Evolutionary conservation across 2,329 filamentous ascomycete species (phyloP).

Genomic region (Colletotrichum tamarilloi): DNA sequence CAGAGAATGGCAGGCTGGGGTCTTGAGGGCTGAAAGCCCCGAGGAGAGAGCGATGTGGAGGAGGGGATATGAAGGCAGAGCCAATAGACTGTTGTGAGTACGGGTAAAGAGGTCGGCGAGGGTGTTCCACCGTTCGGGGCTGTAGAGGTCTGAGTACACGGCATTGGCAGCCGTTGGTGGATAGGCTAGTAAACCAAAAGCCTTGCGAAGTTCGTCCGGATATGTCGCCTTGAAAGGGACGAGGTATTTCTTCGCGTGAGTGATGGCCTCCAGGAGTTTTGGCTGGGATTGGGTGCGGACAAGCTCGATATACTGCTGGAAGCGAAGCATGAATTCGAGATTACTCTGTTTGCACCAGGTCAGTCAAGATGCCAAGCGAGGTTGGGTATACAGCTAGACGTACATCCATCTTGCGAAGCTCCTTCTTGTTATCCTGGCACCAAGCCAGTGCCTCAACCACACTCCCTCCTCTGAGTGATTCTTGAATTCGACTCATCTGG

Average conservation of each 20-base stretch:
- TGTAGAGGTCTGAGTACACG: slow-evolving; percentile 73
- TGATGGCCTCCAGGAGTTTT: slow-evolving; percentile 80
- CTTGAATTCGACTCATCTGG: slow-evolving; percentile 81
- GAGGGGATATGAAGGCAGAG: slow-evolving; percentile 83
- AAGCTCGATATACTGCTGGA: slow-evolving; percentile 96
- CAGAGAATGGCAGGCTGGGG: slow-evolving; percentile 86
- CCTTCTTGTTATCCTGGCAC: slow-evolving; percentile 94
- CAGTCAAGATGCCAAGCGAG: slow-evolving; percentile 4
- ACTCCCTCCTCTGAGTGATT: slow-evolving; percentile 75
- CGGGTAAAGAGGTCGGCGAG: slow-evolving; percentile 84
- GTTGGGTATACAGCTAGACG: slow-evolving; percentile 41
- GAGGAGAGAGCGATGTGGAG: slow-evolving; percentile 92
- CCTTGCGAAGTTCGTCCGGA: slow-evolving; percentile 74
- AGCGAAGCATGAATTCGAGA: slow-evolving; percentile 90
- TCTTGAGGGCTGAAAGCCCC: slow-evolving; percentile 94
- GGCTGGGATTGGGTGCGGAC: slow-evolving; percentile 73
- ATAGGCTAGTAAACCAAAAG: slow-evolving; percentile 84
- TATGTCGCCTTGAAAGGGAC: slow-evolving; percentile 76
- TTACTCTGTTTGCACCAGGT: slow-evolving; percentile 67
- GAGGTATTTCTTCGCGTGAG: slow-evolving; percentile 86
- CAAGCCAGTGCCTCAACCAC: slow-evolving; percentile 85
- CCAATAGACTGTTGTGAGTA: slow-evolving; percentile 88
- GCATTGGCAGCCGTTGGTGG: slow-evolving; percentile 63
- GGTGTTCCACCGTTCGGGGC: slow-evolving; percentile 75
- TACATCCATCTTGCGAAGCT: slow-evolving; percentile 87